Evolutionary conservation across 768 basidiomycete species (phyloP).

Genomic region (Mycena chlorophos): DNA sequence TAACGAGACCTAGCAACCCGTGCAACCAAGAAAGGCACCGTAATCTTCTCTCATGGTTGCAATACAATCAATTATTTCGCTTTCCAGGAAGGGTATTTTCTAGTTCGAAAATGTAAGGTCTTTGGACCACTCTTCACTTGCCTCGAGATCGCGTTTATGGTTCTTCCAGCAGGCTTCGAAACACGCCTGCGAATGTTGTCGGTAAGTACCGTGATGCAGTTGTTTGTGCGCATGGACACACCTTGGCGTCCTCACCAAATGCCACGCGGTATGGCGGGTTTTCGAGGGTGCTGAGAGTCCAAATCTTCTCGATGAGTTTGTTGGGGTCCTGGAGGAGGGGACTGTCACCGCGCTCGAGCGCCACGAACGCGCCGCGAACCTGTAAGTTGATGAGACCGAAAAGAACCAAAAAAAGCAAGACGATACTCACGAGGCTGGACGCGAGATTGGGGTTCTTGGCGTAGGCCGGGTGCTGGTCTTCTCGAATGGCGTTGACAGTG

Average conservation of each 20-base stretch:
- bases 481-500: conserved; percentile 14
- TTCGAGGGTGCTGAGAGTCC: conserved; percentile 16
- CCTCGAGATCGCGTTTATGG: conserved; percentile 14
- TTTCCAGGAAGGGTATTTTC: no score
- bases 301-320: conserved; percentile 19
- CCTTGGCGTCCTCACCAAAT: conserved; percentile 23
- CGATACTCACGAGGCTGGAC: conserved; percentile 25
- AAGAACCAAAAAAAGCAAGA: not conserved
- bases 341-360: conserved; percentile 15
- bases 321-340: conserved; percentile 17
- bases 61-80: no score
- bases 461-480: conserved; percentile 18
- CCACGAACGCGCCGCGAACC: conserved; percentile 4
- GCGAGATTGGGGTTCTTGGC: conserved; percentile 8
- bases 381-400: not conserved
- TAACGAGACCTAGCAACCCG: no score
- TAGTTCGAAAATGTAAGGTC: conserved; percentile 7
- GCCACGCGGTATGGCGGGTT: conserved; percentile 21
- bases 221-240: no score
- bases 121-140: conserved; percentile 22
- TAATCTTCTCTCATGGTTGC: no score
- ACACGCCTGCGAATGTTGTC: not conserved
- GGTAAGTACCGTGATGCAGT: not conserved
- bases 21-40: no score
- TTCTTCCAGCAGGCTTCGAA: conserved; percentile 17